phyloP scores from a whole-genome alignment of 306 rosid species.

The Rosa chinensis region DNA sequence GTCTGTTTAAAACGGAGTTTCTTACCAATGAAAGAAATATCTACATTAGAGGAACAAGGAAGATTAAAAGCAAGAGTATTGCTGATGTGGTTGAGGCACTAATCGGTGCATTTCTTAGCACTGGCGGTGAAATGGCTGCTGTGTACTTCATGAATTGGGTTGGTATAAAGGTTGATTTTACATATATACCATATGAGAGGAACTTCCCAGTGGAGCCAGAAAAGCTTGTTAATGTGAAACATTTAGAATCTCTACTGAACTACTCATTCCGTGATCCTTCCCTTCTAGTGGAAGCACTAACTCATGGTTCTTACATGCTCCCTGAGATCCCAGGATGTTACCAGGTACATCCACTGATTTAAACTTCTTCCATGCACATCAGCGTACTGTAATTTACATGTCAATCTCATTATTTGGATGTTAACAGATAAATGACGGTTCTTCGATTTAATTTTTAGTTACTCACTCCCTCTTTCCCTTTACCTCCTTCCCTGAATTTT shows the following conservation, averaged over 20 bases:
- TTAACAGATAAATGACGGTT: not conserved
- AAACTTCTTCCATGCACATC: not conserved
- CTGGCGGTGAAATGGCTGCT: conserved; percentile 72
- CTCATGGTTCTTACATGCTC: conserved; percentile 94
- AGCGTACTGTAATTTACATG: not conserved
- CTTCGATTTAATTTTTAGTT: not conserved
- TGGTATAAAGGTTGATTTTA: conserved; percentile 63
- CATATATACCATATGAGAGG: conserved; percentile 42
- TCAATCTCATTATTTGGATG: too few species aligned
- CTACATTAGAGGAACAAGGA: conserved; percentile 44
- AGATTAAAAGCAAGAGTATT: conserved; percentile 49
- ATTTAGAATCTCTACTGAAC: conserved; percentile 51
- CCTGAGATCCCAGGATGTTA: conserved; percentile 81
- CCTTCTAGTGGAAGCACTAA: conserved; percentile 74
- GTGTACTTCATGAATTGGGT: conserved; percentile 63
- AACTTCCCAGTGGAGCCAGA: conserved; percentile 34
- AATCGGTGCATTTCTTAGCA: conserved; percentile 79
- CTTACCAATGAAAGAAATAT: conserved; percentile 24
- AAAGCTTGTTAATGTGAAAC: conserved; percentile 45
- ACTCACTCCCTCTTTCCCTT: not conserved
- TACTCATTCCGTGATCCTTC: conserved; percentile 61
- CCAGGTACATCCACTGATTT: conserved; percentile 49
- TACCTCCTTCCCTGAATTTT: not conserved
- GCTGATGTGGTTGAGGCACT: conserved; percentile 95
- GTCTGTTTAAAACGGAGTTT: conserved; percentile 36